Conservation (phyloP, 768 basidiomycete genomes). For the Mycena indigotica region DNA sequence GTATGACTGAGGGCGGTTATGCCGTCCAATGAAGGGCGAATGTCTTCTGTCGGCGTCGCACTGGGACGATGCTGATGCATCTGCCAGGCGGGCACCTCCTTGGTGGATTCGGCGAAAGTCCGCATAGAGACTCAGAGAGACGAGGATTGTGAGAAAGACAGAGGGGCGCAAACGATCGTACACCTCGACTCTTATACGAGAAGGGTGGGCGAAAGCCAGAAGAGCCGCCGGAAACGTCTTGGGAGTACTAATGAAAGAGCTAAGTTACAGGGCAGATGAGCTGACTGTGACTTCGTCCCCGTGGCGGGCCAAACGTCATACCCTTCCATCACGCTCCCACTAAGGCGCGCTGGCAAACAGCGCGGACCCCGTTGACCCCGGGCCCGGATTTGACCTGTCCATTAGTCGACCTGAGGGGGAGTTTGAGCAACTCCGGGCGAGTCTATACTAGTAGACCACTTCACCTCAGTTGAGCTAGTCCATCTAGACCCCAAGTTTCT, state of each 20-base stretch:
- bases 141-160: background rate
- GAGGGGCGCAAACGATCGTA: background rate
- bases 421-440: too few species aligned
- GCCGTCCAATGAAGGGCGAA: slow-evolving; percentile 17
- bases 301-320: background rate
- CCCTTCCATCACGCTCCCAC: background rate
- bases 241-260: slow-evolving; percentile 1
- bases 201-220: slow-evolving; percentile 1
- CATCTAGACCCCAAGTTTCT: too few species aligned
- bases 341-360: background rate
- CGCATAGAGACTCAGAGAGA: too few species aligned
- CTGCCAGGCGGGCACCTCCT: slow-evolving; percentile 3
- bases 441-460: too few species aligned
- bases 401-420: too few species aligned
- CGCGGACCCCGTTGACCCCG: background rate
- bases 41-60: slow-evolving; percentile 20
- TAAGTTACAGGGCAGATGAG: background rate
- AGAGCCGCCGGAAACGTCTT: background rate
- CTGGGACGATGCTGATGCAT: slow-evolving; percentile 15
- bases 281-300: slow-evolving; percentile 1
- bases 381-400: background rate
- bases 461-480: too few species aligned
- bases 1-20: slow-evolving; percentile 21
- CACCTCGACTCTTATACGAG: background rate
- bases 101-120: background rate